Evolutionary conservation across 345 rosid species (phyloP), one percentile per base, ranked within the genome.

Genomic region (Salix udensis): DNA sequence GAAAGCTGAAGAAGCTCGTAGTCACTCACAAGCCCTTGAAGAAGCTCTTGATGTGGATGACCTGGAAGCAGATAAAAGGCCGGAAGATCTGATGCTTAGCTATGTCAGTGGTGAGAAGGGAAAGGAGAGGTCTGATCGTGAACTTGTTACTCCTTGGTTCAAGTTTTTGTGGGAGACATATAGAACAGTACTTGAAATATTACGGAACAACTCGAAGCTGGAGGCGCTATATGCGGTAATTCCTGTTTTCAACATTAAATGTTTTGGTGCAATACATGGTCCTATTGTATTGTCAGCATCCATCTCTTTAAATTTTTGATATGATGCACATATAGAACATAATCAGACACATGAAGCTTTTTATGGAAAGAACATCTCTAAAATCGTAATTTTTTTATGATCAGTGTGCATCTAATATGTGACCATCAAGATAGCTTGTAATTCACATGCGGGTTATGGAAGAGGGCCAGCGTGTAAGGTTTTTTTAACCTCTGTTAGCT

Each of bases 21-120:
- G 87, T 79, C 97, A 92, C 80, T 97, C 98, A 0, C 91, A 91
- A 82, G 98, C 98, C 7, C 71, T 96, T 42, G 98, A 96, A 84
- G 99, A 96, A 83, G 99, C 98, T 40, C 98, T 96, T 65, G 98
- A 94, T 85, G 98, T 96, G 19, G 99, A 96, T 85, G 99, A 96
- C 75, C 97, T 96, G 53, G 99, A 96, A 83, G 99, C 99, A 3
- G 99, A 94, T 83, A 89, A 90, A 70, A 92, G 96, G 74, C 98
- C 99, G 7, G 98, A 94, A 78, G 99, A 94, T 86, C 83, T 96
- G 71, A 93, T 94, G 97, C 92, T 96, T 31, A 96, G 99, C 79
- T 92, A 94, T 78, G 98, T 96, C 82, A 94, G 98, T 75, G 98
- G 98, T 72, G 99, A 96, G 84, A 96, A 96, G 77, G 99, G 97